A percentile compares a stretch with the other conserved stretches of the same genome.
These are phyloP conservation scores for Venustampulla echinocandica DNA, from an alignment of 495 filamentous ascomycete genomes.

Conservation along the genomic window DNA sequence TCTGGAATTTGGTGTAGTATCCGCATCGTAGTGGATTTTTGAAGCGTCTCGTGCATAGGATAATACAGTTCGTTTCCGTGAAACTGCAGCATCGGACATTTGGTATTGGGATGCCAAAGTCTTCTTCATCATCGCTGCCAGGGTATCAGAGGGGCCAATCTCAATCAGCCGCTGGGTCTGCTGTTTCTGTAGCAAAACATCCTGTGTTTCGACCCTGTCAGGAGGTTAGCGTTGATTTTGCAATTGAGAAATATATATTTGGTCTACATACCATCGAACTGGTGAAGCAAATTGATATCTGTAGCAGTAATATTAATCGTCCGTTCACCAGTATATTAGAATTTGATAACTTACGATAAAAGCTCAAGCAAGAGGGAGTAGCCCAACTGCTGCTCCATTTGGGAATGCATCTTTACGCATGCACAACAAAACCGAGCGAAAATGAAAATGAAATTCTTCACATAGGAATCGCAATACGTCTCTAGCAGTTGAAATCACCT, in stretches of 20 bases:
- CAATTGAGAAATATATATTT: not conserved
- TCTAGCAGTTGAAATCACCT: no score
- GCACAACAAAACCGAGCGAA: no score
- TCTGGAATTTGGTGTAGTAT: not conserved
- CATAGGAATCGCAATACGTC: no score
- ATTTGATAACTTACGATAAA: not conserved
- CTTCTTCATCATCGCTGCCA: not conserved
- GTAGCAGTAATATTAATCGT: not conserved
- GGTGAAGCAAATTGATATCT: conserved; percentile 11
- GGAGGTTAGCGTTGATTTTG: not conserved
- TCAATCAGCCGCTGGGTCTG: not conserved
- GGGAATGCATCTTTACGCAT: no score
- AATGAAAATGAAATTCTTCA: no score
- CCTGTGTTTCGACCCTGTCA: conserved; percentile 10
- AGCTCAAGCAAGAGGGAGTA: not conserved
- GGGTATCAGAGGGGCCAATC: conserved; percentile 2
- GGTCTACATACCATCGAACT: conserved; percentile 2
- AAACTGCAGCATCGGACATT: not conserved
- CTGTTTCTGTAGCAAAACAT: not conserved
- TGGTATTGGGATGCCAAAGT: conserved; percentile 1
- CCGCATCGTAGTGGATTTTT: conserved; percentile 4
- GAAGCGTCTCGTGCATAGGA: not conserved
- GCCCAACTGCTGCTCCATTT: no score
- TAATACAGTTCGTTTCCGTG: not conserved
- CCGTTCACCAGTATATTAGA: not conserved